These are phyloP conservation scores for Sclerotiophoma versabilis DNA, from an alignment of 2,329 filamentous ascomycete genomes.

Conservation along the genomic window DNA sequence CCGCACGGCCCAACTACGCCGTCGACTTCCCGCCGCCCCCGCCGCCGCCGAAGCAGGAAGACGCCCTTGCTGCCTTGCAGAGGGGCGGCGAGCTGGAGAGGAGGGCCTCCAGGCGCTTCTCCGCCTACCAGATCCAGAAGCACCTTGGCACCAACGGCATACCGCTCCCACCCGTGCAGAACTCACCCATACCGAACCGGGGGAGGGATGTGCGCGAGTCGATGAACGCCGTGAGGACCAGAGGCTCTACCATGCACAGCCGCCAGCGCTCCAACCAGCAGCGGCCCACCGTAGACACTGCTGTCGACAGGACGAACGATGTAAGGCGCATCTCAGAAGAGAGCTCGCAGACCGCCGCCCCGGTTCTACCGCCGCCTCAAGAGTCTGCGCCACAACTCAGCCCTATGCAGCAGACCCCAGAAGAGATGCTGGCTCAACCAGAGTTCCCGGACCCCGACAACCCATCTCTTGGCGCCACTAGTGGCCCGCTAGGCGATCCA, in stretches of 20 bases:
- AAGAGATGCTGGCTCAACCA: constrained; percentile 66
- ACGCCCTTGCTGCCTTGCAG: constrained; percentile 89
- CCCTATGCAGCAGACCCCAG: constrained; percentile 62
- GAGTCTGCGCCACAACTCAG: constrained; percentile 42
- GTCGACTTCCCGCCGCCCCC: constrained; percentile 73
- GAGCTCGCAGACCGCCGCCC: constrained; percentile 50
- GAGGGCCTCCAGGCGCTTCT: constrained; percentile 90
- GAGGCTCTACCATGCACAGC: constrained; percentile 62
- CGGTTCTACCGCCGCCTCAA: constrained; percentile 45
- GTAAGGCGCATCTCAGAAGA: constrained; percentile 70
- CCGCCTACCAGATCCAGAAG: constrained; percentile 95
- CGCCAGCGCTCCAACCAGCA: constrained; percentile 59
- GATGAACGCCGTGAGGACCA: constrained; percentile 72
- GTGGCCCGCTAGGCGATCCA: constrained; percentile 46
- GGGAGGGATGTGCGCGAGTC: constrained; percentile 86
- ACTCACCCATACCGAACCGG: constrained; percentile 82
- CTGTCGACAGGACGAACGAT: constrained; percentile 62
- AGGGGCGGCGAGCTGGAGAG: constrained; percentile 91
- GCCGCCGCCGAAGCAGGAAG: constrained; percentile 83
- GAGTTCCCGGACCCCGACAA: constrained; percentile 42
- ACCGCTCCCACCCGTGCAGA: constrained; percentile 79
- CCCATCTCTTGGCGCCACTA: constrained; percentile 43
- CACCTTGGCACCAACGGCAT: constrained; percentile 87
- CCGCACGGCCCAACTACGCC: constrained; percentile 53
- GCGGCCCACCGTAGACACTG: constrained; percentile 62